phyloP scores from a whole-genome alignment of 2,329 filamentous ascomycete species.

The Rhynchosporium graminicola region DNA sequence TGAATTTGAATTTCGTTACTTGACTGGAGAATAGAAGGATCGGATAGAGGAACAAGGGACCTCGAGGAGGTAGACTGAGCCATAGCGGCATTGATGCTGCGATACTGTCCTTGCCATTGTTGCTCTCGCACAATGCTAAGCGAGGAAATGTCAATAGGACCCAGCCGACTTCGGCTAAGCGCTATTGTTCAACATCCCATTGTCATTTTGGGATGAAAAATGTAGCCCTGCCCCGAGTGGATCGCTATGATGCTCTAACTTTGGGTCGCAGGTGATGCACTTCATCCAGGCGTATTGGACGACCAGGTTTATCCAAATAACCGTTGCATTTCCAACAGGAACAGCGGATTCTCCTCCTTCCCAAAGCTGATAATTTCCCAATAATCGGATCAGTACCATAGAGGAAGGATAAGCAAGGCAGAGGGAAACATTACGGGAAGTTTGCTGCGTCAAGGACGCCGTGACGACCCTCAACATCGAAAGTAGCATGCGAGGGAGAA shows the following conservation, averaged over 20 bases:
- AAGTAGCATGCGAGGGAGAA: too few species aligned
- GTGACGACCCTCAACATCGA: too few species aligned
- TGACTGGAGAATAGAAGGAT: neutral
- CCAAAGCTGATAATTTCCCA: too few species aligned
- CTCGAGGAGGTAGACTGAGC: neutral
- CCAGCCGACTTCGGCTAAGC: neutral
- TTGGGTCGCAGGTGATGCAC: neutral
- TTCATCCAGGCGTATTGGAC: neutral
- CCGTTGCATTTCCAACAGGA: neutral
- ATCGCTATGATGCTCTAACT: neutral
- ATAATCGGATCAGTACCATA: too few species aligned
- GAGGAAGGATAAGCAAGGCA: too few species aligned
- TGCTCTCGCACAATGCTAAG: slow-evolving; percentile 4
- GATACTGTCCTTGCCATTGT: slow-evolving; percentile 5
- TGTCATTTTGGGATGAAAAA: neutral
- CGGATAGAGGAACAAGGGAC: neutral
- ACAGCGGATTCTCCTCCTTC: too few species aligned
- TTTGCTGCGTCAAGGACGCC: too few species aligned
- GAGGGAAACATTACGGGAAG: too few species aligned
- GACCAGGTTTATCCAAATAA: neutral
- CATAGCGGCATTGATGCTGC: neutral
- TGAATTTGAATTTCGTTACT: neutral
- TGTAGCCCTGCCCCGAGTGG: neutral
- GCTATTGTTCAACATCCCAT: slow-evolving; percentile 11
- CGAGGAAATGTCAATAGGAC: slow-evolving; percentile 1